Conservation (phyloP, 495 filamentous ascomycete genomes). For the Aspergillus cavernicola region DNA sequence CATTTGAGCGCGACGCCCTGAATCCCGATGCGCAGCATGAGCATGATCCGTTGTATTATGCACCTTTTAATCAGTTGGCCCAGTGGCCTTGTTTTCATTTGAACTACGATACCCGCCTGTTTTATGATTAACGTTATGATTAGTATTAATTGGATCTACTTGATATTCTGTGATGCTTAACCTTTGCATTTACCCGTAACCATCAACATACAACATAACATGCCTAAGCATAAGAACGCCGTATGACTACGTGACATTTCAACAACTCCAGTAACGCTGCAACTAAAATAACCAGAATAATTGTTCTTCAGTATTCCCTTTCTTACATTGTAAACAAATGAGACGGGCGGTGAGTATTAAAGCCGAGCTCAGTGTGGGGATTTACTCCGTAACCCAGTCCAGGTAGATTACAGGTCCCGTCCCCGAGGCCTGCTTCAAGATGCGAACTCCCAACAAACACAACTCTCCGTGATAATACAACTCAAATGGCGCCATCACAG, state of each 20-base stretch:
- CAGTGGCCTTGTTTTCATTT: constrained; percentile 11
- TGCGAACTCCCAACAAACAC: not conserved
- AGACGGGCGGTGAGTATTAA: not conserved
- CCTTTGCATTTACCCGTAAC: not conserved
- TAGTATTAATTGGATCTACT: not conserved
- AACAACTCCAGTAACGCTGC: not conserved
- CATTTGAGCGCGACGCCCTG: constrained; percentile 50
- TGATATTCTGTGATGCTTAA: not conserved
- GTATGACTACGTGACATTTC: too few species aligned
- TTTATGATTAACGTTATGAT: too few species aligned
- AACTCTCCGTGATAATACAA: not conserved
- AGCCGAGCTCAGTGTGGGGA: not conserved
- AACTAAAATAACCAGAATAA: too few species aligned
- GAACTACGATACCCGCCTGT: constrained; percentile 40
- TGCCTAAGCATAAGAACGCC: too few species aligned
- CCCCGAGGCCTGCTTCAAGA: not conserved
- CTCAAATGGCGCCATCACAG: constrained; percentile 19
- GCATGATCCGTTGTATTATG: constrained; percentile 14
- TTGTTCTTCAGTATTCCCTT: not conserved
- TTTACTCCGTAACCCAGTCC: not conserved
- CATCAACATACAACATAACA: not conserved
- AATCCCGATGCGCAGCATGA: constrained; percentile 5
- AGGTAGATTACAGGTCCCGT: not conserved
- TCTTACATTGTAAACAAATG: not conserved
- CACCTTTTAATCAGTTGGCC: constrained; percentile 2